Evolutionary conservation across 1,139 yeast species (phyloP).

Genomic region (Geotrichum histeridarum): DNA sequence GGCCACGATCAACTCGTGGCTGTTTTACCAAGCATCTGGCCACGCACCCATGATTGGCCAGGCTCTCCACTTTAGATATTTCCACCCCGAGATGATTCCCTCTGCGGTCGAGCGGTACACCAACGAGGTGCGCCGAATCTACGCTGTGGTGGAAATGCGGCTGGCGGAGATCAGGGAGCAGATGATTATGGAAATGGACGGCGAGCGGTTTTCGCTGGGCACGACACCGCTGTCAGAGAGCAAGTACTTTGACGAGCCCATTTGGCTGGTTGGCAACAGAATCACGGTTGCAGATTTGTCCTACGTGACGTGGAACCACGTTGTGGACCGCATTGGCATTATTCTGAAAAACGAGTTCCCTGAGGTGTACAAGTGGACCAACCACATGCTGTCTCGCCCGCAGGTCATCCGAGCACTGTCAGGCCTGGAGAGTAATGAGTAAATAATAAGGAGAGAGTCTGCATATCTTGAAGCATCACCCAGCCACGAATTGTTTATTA

Average conservation of each 20-base stretch:
- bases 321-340: conserved; percentile 87
- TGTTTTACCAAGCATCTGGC: conserved; percentile 94
- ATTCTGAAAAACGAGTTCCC: conserved; percentile 69
- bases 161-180: conserved; percentile 90
- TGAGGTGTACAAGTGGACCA: conserved; percentile 92
- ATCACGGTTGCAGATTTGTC: conserved; percentile 81
- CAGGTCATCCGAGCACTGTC: conserved; percentile 36
- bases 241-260: conserved; percentile 85
- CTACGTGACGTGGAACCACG: conserved; percentile 96
- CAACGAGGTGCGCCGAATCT: conserved; percentile 89
- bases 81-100: conserved; percentile 81
- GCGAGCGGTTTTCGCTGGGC: conserved; percentile 82
- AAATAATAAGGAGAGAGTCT: neutral
- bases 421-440: conserved; percentile 29
- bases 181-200: conserved; percentile 81
- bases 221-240: conserved; percentile 83
- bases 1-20: conserved; percentile 83
- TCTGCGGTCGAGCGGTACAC: conserved; percentile 88
- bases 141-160: conserved; percentile 93
- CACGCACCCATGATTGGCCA: conserved; percentile 99
- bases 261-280: conserved; percentile 90
- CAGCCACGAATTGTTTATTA: too few species aligned
- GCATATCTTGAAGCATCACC: too few species aligned
- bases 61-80: conserved; percentile 87
- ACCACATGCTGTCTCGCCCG: conserved; percentile 37